Conservation (phyloP, 2,329 filamentous ascomycete species). For the Colletotrichum liriopes region DNA sequence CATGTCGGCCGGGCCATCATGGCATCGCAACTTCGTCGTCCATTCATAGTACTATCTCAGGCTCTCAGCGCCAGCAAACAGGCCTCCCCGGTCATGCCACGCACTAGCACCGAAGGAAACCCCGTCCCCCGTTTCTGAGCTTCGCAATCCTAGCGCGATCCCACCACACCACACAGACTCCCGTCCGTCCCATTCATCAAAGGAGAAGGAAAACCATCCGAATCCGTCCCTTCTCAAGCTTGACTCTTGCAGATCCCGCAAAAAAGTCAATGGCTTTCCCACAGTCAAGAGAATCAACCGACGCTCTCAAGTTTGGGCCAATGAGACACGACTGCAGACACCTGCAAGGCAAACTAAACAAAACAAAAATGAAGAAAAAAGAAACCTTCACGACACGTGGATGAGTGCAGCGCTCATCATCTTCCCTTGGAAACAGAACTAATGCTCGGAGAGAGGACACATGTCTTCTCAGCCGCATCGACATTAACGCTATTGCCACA, state of each 20-base stretch:
- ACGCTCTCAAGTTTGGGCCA: background rate
- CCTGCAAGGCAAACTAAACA: background rate
- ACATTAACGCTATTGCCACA: background rate
- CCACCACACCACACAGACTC: conserved; percentile 31
- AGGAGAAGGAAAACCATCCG: conserved; percentile 7
- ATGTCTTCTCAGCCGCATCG: background rate
- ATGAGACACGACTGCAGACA: background rate
- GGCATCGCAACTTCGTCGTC: background rate
- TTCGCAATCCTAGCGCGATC: conserved; percentile 22
- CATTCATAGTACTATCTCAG: background rate
- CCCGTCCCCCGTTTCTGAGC: background rate
- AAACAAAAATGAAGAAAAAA: too few relatives aligned
- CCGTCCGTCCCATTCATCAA: conserved; percentile 15
- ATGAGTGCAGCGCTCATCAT: background rate
- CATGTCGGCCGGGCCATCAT: background rate
- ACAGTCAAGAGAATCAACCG: background rate
- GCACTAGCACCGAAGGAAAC: background rate
- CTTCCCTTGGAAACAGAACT: background rate
- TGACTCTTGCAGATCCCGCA: conserved; percentile 2
- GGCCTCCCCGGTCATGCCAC: background rate
- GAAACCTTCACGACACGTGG: background rate
- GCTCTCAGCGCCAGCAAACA: background rate
- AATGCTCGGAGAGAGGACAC: background rate
- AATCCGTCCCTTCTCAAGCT: background rate
- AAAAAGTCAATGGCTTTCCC: background rate